phyloP scores from a whole-genome alignment of 306 rosid genomes.

The Trifolium pratense region DNA sequence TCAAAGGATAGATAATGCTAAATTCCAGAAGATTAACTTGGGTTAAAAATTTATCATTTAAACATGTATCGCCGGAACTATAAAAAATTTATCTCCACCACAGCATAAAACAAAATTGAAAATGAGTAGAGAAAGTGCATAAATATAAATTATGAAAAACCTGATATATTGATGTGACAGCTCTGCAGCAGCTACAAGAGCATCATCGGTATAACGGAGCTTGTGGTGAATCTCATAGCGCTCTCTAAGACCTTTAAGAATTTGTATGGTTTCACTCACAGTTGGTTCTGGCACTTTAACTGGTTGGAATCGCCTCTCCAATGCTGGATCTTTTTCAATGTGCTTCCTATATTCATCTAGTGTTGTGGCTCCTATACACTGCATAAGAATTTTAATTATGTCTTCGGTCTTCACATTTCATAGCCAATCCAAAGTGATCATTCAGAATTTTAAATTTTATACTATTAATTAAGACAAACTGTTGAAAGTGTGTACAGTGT shows the following conservation, averaged over 20 bases:
- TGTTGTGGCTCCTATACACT: conserved; percentile 99
- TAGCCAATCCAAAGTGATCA: neutral
- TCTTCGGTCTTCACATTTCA: neutral
- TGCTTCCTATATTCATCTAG: conserved; percentile 95
- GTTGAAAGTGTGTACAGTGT: neutral
- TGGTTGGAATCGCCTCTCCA: conserved; percentile 94
- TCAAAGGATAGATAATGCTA: neutral
- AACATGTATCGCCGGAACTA: conserved; percentile 4
- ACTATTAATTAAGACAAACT: neutral
- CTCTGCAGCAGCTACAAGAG: conserved; percentile 88
- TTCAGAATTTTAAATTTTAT: neutral
- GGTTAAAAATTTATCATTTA: neutral
- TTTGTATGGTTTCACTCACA: conserved; percentile 86
- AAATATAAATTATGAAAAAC: conserved; percentile 43
- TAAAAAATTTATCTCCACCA: neutral
- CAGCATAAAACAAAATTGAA: neutral
- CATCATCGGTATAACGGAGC: conserved; percentile 92
- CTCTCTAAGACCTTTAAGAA: conserved; percentile 88
- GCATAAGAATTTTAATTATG: conserved; percentile 37
- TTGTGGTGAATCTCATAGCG: conserved; percentile 97
- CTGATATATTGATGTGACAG: conserved; percentile 94
- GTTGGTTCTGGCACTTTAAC: conserved; percentile 95
- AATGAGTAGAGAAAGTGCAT: conserved; percentile 6
- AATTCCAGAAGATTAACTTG: conserved; percentile 1
- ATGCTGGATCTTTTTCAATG: conserved; percentile 94